phyloP scores from a whole-genome alignment of 768 basidiomycete species.

The Lentinula guzmanii region DNA sequence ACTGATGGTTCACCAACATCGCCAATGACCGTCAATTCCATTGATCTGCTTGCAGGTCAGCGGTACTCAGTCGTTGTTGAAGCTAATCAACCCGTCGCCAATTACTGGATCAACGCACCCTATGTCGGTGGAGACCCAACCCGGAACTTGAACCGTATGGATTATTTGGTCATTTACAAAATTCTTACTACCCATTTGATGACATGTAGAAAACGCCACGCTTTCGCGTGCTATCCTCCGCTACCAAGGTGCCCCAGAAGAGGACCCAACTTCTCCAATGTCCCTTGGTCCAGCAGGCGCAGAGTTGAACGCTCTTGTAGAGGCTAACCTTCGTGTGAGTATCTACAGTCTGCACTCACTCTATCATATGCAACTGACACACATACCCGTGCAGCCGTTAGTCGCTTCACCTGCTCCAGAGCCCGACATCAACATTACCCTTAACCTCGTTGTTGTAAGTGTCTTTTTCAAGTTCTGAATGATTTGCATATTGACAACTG shows the following conservation, averaged over 20 bases:
- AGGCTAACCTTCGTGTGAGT: conserved; percentile 10
- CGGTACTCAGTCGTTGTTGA: conserved; percentile 18
- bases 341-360: neutral
- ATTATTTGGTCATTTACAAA: too few relatives aligned
- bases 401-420: conserved; percentile 12
- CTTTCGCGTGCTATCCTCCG: conserved; percentile 29
- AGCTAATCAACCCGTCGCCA: conserved; percentile 37
- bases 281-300: conserved; percentile 11
- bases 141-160: conserved; percentile 25
- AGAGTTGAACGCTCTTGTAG: conserved; percentile 2
- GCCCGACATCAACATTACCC: conserved; percentile 18
- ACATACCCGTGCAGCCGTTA: conserved; percentile 7
- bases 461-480: neutral
- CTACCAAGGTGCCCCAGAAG: conserved; percentile 28
- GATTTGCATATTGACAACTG: neutral
- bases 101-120: conserved; percentile 40
- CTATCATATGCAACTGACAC: neutral
- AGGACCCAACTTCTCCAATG: conserved; percentile 27
- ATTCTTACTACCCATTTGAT: too few relatives aligned
- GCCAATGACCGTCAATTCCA: neutral
- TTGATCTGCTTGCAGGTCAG: conserved; percentile 10
- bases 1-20: conserved; percentile 31
- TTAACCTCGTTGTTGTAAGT: conserved; percentile 18
- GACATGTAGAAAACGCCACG: conserved; percentile 19
- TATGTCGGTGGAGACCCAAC: conserved; percentile 25